Evolutionary conservation across 164 flowering plant genomes (phyloP).

Genomic region (Santalum album): DNA sequence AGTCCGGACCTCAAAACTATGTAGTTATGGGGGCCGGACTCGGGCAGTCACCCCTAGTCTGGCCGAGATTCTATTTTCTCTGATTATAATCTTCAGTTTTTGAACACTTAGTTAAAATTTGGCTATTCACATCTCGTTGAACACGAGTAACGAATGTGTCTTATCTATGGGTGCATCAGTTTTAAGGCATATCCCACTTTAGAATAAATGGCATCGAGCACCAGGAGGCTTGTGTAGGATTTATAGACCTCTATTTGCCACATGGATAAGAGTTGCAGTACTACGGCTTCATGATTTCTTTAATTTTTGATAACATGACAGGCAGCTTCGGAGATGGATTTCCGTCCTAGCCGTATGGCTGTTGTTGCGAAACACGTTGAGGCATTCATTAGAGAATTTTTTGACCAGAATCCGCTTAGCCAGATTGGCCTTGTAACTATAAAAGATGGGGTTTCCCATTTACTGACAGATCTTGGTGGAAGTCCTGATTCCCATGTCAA

Average conservation of each 20-base stretch:
- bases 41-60: too few species aligned
- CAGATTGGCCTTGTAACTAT: conserved; percentile 67
- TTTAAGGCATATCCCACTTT: too few species aligned
- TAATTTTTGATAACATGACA: conserved; percentile 16
- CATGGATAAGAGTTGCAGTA: not conserved
- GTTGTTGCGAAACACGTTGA: conserved; percentile 78
- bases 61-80: too few species aligned
- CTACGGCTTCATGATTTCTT: not conserved
- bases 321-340: conserved; percentile 87
- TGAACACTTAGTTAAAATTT: too few species aligned
- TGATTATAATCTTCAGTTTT: too few species aligned
- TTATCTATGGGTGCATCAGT: too few species aligned
- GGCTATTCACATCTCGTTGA: too few species aligned
- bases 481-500: conserved; percentile 92
- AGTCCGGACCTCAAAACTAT: too few species aligned
- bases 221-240: too few species aligned
- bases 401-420: conserved; percentile 96
- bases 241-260: not conserved
- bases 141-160: too few species aligned
- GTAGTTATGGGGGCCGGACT: too few species aligned
- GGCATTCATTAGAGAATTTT: conserved; percentile 85
- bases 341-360: conserved; percentile 74
- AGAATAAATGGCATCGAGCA: too few species aligned
- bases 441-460: conserved; percentile 82
- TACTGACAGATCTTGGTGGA: conserved; percentile 89